Evolutionary conservation across 129 eudicot species (phyloP), one percentile per base, ranked within the genome.

Genomic region (Centrapalus pauciflorus): DNA sequence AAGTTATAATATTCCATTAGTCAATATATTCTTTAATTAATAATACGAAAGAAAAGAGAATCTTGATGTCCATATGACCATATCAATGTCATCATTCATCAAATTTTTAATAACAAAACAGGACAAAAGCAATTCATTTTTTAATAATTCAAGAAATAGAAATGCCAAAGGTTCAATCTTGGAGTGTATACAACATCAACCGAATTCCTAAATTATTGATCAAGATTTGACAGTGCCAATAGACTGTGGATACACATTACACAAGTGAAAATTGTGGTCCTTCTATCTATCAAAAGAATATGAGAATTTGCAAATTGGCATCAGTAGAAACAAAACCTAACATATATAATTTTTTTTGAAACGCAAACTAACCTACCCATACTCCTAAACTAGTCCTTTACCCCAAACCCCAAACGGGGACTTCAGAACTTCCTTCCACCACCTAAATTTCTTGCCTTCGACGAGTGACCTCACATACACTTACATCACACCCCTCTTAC

Each of bases 41-140:
- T 2, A n/a, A 70, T 17, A 20, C 55, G 14, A 29, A 9, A 12
- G n/a, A 38, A 27, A 43, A 55, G 24, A 70, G 34, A 30, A 13
- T 63, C 43, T 54, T 34, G 7, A 59, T 70, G 20, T 68, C 24
- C 70, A 64, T 40, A 59, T 70, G 20, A 52, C 24, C 70, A 64
- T 40, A 48, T 35, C 64, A 52, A 23, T 19, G 37, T 26, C 10
- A 60, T 61, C 61, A n/a, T n/a, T n/a, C n/a, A n/a, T n/a, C n/a
- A n/a, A 34, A 52, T 33, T 14, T 25, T 9, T 66, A 5, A 27
- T 69, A 55, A 26, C 27, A 43, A 25, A 3, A 35, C 27, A 9
- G 17, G 28, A 26, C 73, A 54, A 16, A 37, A 14, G 54, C 65
- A 25, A 38, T 26, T n/a, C n/a, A n/a, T n/a, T n/a, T n/a, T 37